Percentiles rank a stretch among this genome's conserved stretches.
Conservation (phyloP, 108 stramenopile genomes). For the Cylindrotheca closterium region DNA sequence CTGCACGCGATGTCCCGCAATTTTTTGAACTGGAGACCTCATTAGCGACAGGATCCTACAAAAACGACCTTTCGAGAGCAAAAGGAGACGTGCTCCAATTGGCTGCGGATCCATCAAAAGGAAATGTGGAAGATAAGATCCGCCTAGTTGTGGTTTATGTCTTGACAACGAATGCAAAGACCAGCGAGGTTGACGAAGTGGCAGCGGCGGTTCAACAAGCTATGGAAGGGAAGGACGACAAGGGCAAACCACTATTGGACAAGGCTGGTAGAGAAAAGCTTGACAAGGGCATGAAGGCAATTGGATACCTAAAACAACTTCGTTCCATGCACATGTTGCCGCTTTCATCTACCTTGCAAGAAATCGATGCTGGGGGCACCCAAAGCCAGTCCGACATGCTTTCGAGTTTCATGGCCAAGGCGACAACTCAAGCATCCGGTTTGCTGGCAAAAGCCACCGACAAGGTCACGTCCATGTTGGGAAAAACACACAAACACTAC, state of each 20-base stretch:
- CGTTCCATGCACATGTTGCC: constrained; percentile 88
- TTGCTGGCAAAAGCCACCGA: constrained; percentile 92
- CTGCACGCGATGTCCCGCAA: constrained; percentile 93
- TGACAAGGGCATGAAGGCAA: constrained; percentile 63
- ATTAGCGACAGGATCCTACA: constrained; percentile 83
- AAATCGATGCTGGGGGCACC: constrained; percentile 45
- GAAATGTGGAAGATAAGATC: constrained; percentile 94
- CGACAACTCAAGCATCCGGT: constrained; percentile 88
- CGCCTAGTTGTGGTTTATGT: constrained; percentile 87
- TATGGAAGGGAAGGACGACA: constrained; percentile 39
- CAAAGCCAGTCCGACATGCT: constrained; percentile 33
- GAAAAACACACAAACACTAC: constrained; percentile 85
- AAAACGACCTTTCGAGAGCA: constrained; percentile 68
- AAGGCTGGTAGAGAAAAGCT: constrained; percentile 53
- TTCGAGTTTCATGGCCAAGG: constrained; percentile 85
- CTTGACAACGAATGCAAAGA: constrained; percentile 71
- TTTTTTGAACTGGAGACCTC: constrained; percentile 92
- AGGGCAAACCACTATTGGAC: constrained; percentile 55
- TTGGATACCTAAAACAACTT: constrained; percentile 81
- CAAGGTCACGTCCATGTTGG: constrained; percentile 87
- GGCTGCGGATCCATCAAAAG: constrained; percentile 80
- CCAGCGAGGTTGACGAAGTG: constrained; percentile 84
- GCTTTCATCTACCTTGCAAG: constrained; percentile 53
- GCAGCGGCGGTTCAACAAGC: constrained; percentile 66
- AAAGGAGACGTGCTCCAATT: constrained; percentile 80